Evolutionary conservation across 1,284 basidiomycete genomes (phyloP), one percentile per base, ranked within the genome.

Genomic region (Xerocomus amazonicus): DNA sequence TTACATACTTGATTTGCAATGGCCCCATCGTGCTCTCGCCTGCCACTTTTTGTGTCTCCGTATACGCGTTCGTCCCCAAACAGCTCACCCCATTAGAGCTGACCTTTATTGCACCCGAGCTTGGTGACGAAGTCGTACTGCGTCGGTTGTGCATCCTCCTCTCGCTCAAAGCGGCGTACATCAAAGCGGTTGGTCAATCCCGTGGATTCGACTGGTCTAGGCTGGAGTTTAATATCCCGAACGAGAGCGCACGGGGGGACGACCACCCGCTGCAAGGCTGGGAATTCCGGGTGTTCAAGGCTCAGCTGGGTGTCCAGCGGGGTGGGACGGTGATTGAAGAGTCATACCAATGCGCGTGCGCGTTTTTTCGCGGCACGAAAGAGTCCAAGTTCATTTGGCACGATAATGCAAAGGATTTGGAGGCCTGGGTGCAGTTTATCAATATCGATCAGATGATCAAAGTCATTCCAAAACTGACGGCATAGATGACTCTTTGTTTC

Each of bases 241-340:
- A 76, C 28, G 71, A 79, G 52, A 74, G 66, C 8, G 83, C 83
- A 12, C 74, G 68, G 1, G 84, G 83, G 2, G 89, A 91, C 63
- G 79, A 79, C 3, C 75, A 79, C 45, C 76, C 79, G 0, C 70
- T 91, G 1, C 73, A 75, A 16, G 88, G 89, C 0, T 91, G 88
- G 88, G 89, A 91, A 63, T 90, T 91, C 67, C 78, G 88, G 10
- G 72, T 90, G 32, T 91, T 87, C 75, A 78, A 77, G 53, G 78
- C 84, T n/a, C 77, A 79, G 47, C 74, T 88, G 14, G 84, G 83
- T 16, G 81, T 87, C 0, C 77, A 79, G 6, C 74, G 81, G 4
- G 65, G 70, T 37, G 76, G 75, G 9, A 59, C 73, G 23, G 68
- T 84, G 19, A 73, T 82, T 43, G 74, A 81, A 54, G 85, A 90